Conservation (phyloP, 192 early-diverging fungal genomes). For the Linnemannia hyalina region DNA sequence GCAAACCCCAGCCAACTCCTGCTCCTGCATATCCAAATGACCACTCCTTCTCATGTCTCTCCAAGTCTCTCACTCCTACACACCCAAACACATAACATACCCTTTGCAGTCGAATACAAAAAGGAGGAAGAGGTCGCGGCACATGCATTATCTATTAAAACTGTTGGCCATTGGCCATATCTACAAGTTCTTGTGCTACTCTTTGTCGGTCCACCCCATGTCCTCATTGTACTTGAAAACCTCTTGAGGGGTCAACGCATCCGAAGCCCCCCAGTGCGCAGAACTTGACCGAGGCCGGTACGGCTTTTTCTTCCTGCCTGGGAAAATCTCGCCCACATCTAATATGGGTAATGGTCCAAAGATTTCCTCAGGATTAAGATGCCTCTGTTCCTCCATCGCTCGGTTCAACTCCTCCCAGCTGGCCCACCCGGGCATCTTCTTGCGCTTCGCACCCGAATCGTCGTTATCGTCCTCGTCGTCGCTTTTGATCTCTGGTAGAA, state of each 20-base stretch:
- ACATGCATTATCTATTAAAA: too few species aligned
- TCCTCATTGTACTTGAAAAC: slow-evolving; percentile 40
- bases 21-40: too few species aligned
- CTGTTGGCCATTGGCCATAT: too few species aligned
- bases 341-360: slow-evolving; percentile 37
- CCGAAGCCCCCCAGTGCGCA: slow-evolving; percentile 37
- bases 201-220: slow-evolving; percentile 37
- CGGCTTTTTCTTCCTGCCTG: not conserved
- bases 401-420: slow-evolving; percentile 32
- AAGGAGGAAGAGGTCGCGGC: too few species aligned
- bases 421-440: slow-evolving; percentile 29
- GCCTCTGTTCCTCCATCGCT: slow-evolving; percentile 17
- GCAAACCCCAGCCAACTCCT: too few species aligned
- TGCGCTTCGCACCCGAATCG: not conserved
- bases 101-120: too few species aligned
- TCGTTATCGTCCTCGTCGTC: slow-evolving; percentile 16
- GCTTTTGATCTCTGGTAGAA: slow-evolving; percentile 31
- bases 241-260: slow-evolving; percentile 36
- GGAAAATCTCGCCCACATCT: slow-evolving; percentile 40
- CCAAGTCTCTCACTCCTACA: too few species aligned
- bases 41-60: too few species aligned
- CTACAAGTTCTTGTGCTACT: not conserved
- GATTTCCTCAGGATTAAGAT: slow-evolving; percentile 39
- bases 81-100: too few species aligned
- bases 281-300: slow-evolving; percentile 29